Conservation (phyloP, 2,329 filamentous ascomycete species). For the Tricladium varicosporioides region DNA sequence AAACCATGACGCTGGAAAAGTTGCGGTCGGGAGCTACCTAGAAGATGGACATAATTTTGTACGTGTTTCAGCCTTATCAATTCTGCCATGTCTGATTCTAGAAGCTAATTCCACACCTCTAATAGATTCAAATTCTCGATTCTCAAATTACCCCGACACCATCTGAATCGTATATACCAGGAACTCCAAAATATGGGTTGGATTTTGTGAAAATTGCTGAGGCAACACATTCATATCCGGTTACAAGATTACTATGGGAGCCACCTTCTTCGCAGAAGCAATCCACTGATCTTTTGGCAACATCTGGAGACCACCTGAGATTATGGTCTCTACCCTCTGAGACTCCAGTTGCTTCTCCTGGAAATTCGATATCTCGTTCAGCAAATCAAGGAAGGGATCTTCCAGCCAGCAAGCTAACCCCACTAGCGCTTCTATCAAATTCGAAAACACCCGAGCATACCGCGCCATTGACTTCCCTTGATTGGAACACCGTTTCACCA, state of each 20-base stretch:
- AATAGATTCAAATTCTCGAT: constrained; percentile 93
- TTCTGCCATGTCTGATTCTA: constrained; percentile 54
- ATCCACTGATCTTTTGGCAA: constrained; percentile 90
- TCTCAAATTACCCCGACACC: constrained; percentile 73
- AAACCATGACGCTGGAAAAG: constrained; percentile 78
- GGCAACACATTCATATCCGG: constrained; percentile 95
- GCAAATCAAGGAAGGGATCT: constrained; percentile 57
- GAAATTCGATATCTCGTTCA: constrained; percentile 68
- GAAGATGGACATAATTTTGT: constrained; percentile 99
- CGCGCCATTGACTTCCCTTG: constrained; percentile 89
- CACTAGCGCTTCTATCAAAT: constrained; percentile 89
- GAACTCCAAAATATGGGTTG: constrained; percentile 70
- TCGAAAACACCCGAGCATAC: constrained; percentile 98
- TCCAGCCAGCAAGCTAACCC: constrained; percentile 77
- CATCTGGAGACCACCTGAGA: constrained; percentile 89
- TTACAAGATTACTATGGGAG: constrained; percentile 94
- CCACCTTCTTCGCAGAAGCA: constrained; percentile 93
- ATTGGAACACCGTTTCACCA: constrained; percentile 97
- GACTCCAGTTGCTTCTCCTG: constrained; percentile 48
- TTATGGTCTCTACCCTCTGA: constrained; percentile 87
- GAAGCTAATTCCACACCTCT: background rate
- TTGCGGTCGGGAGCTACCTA: constrained; percentile 92
- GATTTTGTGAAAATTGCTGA: constrained; percentile 94
- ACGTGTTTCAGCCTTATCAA: constrained; percentile 53
- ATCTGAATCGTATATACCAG: constrained; percentile 65